Evolutionary conservation across 441 rosid species (phyloP).

Genomic region (Erodium texanum): DNA sequence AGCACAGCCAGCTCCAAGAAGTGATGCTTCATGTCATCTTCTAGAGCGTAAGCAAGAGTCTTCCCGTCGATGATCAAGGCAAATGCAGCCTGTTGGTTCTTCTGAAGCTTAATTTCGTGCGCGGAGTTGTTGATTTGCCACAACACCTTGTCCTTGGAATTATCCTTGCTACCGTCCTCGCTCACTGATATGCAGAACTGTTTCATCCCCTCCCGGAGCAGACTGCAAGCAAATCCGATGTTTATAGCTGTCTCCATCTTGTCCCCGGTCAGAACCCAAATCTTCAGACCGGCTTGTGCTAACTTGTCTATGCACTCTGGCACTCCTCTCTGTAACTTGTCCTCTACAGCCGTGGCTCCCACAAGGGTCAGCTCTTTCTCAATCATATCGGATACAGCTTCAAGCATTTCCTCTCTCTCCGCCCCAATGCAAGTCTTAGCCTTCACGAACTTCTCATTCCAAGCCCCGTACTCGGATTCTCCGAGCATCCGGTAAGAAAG

Average conservation of each 20-base stretch:
- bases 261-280: conserved; percentile 98
- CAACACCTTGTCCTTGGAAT: conserved; percentile 47
- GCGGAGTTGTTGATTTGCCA: conserved; percentile 40
- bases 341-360: conserved; percentile 94
- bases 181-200: conserved; percentile 55
- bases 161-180: conserved; percentile 70
- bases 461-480: conserved; percentile 51
- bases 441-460: conserved; percentile 46
- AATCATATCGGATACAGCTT: conserved; percentile 56
- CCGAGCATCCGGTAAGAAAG: conserved; percentile 75
- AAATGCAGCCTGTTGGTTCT: conserved; percentile 55
- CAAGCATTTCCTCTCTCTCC: conserved; percentile 62
- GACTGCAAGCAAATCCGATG: conserved; percentile 91
- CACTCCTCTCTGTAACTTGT: conserved; percentile 91
- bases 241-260: conserved; percentile 99
- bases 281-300: conserved; percentile 91
- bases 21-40: conserved; percentile 50
- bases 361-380: conserved; percentile 76
- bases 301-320: conserved; percentile 96
- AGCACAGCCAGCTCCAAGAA: conserved; percentile 76
- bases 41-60: conserved; percentile 72
- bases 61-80: conserved; percentile 90
- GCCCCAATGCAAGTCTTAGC: conserved; percentile 62
- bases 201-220: conserved; percentile 90
- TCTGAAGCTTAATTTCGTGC: conserved; percentile 37